Evolutionary conservation across 148 eudicot species (phyloP).

Genomic region (Silene uniflora): DNA sequence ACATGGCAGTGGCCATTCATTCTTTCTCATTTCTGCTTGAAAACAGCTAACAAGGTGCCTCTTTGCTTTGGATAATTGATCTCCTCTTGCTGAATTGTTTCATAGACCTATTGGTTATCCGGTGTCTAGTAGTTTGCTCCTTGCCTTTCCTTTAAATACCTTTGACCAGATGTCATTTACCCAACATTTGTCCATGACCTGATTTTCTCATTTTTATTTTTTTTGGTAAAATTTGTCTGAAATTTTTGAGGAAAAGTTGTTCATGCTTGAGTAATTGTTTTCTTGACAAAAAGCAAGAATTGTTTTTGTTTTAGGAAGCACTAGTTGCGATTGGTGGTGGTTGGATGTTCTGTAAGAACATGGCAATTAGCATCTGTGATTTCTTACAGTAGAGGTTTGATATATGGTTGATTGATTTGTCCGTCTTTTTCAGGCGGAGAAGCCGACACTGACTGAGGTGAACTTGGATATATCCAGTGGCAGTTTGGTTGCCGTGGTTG

Average conservation of each 20-base stretch:
- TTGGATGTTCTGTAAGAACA: not conserved
- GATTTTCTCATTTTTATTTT: not conserved
- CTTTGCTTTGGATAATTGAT: not conserved
- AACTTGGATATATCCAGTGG: constrained; percentile 79
- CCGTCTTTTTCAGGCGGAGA: constrained; percentile 54
- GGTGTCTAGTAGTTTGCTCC: not conserved
- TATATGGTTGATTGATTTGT: constrained; percentile 5
- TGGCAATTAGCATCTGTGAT: not conserved
- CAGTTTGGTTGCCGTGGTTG: constrained; percentile 89
- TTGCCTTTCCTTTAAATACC: constrained; percentile 2
- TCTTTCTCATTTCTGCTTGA: not conserved
- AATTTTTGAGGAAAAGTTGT: not conserved
- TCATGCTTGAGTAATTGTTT: not conserved
- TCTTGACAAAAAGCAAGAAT: not conserved
- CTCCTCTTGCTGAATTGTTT: not conserved
- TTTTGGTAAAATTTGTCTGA: not conserved
- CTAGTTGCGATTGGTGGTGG: not conserved
- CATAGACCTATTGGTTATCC: not conserved
- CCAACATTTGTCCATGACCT: not conserved
- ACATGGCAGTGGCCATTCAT: not conserved
- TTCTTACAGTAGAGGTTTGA: not conserved
- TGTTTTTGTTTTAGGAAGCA: not conserved
- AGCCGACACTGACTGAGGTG: constrained; percentile 64
- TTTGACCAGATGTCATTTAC: not conserved
- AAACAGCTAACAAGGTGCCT: not conserved